These are phyloP conservation scores for Tricholoma bakamatsutake DNA, from an alignment of 768 basidiomycete genomes.

Conservation along the genomic window DNA sequence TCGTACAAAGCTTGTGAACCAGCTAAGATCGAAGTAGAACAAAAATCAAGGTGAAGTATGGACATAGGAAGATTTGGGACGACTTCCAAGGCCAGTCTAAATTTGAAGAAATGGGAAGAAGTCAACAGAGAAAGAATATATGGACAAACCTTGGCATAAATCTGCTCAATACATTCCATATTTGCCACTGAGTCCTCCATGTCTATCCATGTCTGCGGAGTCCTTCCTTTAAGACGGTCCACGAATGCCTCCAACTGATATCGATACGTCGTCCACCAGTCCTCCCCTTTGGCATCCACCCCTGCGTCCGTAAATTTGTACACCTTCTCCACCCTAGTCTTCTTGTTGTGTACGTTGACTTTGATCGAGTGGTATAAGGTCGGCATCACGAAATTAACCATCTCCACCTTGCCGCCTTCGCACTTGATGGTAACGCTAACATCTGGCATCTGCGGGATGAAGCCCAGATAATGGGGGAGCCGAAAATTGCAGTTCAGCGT, in stretches of 20 bases:
- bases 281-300: slow-evolving; percentile 37
- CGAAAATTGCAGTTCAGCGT: slow-evolving; percentile 30
- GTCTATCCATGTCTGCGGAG: slow-evolving; percentile 48
- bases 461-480: slow-evolving; percentile 21
- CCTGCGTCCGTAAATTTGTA: slow-evolving; percentile 41
- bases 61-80: slow-evolving; percentile 19
- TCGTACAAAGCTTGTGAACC: too few relatives aligned
- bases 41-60: background rate
- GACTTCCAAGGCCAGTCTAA: slow-evolving; percentile 21
- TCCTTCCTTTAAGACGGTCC: slow-evolving; percentile 46
- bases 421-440: slow-evolving; percentile 32
- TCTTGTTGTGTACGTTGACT: slow-evolving; percentile 28
- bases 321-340: slow-evolving; percentile 34
- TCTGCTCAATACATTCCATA: slow-evolving; percentile 51
- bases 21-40: too few relatives aligned
- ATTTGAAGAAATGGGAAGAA: background rate
- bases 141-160: slow-evolving; percentile 44
- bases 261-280: slow-evolving; percentile 52
- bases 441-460: slow-evolving; percentile 35
- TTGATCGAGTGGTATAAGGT: slow-evolving; percentile 44
- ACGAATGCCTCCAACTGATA: slow-evolving; percentile 64
- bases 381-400: slow-evolving; percentile 39
- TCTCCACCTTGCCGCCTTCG: slow-evolving; percentile 36
- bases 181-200: slow-evolving; percentile 49
- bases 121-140: background rate